Percentiles rank a stretch among this genome's conserved stretches.
Evolutionary conservation across 176 grass and related monocot genomes (phyloP).

Genomic region (Oryza australiensis): DNA sequence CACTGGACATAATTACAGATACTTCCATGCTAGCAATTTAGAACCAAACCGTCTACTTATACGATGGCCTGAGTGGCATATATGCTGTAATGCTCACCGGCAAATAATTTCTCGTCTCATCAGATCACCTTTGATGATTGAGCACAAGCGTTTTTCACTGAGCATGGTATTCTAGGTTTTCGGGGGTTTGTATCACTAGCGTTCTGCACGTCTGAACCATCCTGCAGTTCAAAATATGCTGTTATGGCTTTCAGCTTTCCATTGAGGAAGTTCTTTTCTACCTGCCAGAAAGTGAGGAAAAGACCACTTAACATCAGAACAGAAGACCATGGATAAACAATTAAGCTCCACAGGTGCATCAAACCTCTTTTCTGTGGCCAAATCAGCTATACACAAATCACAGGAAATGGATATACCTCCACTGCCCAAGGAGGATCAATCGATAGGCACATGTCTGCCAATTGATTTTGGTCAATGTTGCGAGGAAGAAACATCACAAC

Average conservation of each 20-base stretch:
- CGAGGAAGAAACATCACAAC: constrained; percentile 97
- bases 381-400: constrained; percentile 3
- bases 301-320: not conserved
- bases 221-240: constrained; percentile 72
- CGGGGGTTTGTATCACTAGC: not conserved
- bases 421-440: constrained; percentile 78
- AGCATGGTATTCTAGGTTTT: not conserved
- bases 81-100: not conserved
- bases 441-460: constrained; percentile 76
- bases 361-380: not conserved
- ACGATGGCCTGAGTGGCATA: not conserved
- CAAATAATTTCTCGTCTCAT: not conserved
- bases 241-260: constrained; percentile 91
- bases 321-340: not conserved
- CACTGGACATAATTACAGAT: not conserved
- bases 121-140: not conserved
- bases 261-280: constrained; percentile 93
- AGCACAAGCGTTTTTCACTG: not conserved
- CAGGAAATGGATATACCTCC: constrained; percentile 57
- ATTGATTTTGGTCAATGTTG: constrained; percentile 74
- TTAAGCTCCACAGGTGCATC: not conserved
- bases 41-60: not conserved
- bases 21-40: not conserved
- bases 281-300: constrained; percentile 45
- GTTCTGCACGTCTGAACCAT: not conserved